Percentiles rank a stretch among this genome's conserved stretches.
Conservation (phyloP, 306 rosid genomes). For the Canavalia gladiata region DNA sequence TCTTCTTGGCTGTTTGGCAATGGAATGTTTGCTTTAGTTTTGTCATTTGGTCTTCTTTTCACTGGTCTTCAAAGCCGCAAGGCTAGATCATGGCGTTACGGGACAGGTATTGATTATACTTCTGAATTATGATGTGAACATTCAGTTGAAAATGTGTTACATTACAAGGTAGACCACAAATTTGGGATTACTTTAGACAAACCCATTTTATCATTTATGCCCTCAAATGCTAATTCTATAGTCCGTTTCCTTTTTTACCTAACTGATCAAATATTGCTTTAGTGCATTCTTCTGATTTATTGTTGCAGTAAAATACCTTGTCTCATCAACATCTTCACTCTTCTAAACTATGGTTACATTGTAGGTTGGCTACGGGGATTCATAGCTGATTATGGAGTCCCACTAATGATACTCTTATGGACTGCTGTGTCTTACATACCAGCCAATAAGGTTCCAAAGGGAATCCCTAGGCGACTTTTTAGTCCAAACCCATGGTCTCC, state of each 20-base stretch:
- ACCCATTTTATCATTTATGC: not conserved
- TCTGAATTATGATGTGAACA: constrained; percentile 28
- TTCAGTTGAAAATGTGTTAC: constrained; percentile 6
- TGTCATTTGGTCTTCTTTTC: constrained; percentile 89
- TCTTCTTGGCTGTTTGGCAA: constrained; percentile 92
- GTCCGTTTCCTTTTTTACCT: constrained; percentile 16
- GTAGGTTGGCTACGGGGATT: constrained; percentile 86
- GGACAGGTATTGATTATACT: constrained; percentile 68
- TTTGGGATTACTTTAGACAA: not conserved
- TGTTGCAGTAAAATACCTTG: constrained; percentile 19
- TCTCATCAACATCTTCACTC: constrained; percentile 39
- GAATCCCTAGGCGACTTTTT: constrained; percentile 92
- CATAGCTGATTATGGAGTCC: constrained; percentile 95
- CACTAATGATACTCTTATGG: constrained; percentile 92
- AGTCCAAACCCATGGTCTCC: constrained; percentile 98
- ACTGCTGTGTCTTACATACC: constrained; percentile 91
- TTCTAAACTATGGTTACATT: constrained; percentile 38
- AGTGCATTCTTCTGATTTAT: constrained; percentile 18
- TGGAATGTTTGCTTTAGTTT: constrained; percentile 96
- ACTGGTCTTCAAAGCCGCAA: constrained; percentile 90
- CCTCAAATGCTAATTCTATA: constrained; percentile 14
- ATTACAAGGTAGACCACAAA: constrained; percentile 13
- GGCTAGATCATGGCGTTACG: constrained; percentile 98
- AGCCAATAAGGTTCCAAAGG: constrained; percentile 78
- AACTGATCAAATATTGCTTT: not conserved